Conservation (phyloP, 805 yeast species). For the Metschnikowia drakensbergensis region DNA sequence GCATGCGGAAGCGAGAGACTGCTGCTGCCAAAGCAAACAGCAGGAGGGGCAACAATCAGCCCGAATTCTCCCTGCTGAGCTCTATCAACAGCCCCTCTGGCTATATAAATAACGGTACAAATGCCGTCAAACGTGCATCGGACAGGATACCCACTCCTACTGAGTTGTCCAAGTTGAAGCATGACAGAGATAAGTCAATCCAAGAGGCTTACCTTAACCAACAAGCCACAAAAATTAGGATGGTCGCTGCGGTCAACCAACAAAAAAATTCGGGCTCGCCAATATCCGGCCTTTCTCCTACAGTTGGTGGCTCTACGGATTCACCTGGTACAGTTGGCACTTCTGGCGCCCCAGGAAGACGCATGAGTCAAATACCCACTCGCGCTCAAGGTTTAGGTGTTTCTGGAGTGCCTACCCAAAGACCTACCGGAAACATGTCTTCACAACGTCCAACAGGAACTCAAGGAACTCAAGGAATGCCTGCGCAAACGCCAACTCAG, state of each 20-base stretch:
- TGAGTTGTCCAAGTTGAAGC: conserved; percentile 77
- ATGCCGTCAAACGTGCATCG: conserved; percentile 27
- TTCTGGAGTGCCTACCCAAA: neutral
- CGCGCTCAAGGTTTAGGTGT: conserved; percentile 2
- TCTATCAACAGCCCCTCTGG: conserved; percentile 7
- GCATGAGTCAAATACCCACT: conserved; percentile 7
- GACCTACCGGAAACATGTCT: neutral
- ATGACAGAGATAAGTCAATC: conserved; percentile 79
- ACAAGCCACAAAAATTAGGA: conserved; percentile 40
- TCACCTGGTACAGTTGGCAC: neutral
- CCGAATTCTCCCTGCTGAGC: conserved; percentile 7
- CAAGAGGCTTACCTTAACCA: conserved; percentile 65
- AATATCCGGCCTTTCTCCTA: conserved; percentile 7
- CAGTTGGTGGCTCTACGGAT: conserved; percentile 13
- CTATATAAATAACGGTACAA: conserved; percentile 3
- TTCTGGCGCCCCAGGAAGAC: conserved; percentile 1
- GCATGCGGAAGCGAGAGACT: conserved; percentile 84
- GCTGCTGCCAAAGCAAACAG: conserved; percentile 37
- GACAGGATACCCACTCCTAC: conserved; percentile 67
- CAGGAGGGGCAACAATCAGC: conserved; percentile 15
- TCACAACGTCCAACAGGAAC: conserved; percentile 1
- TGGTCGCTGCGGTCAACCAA: conserved; percentile 42
- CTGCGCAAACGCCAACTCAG: neutral
- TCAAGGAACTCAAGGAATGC: conserved; percentile 1
- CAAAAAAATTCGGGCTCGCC: conserved; percentile 17